These are phyloP conservation scores for Populus tremula DNA, from an alignment of 345 rosid species.

Conservation along the genomic window DNA sequence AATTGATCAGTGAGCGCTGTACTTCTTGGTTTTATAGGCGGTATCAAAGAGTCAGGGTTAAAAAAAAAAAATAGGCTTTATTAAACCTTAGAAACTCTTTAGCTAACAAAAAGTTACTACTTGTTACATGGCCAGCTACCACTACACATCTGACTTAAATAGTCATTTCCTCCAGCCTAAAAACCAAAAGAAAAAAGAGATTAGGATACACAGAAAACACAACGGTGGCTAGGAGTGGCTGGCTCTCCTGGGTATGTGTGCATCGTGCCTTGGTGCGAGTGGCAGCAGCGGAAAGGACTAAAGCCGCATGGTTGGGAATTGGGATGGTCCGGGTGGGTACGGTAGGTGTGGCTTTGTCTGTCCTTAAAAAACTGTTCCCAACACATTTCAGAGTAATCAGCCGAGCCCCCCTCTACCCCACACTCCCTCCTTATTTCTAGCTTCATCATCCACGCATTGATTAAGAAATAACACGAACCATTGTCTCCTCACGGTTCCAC, in stretches of 20 bases:
- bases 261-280: slow-evolving; percentile 3
- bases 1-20: background rate
- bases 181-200: background rate
- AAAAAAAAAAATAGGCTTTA: background rate
- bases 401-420: slow-evolving; percentile 7
- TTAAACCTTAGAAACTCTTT: background rate
- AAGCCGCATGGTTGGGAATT: slow-evolving; percentile 9
- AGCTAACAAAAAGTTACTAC: no score
- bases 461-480: slow-evolving; percentile 24
- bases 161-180: background rate
- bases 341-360: slow-evolving; percentile 34
- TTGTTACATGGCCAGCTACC: background rate
- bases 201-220: slow-evolving; percentile 28
- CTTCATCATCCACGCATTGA: slow-evolving; percentile 24
- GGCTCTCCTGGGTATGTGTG: slow-evolving; percentile 14
- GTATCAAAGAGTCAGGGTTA: background rate
- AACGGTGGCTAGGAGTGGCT: slow-evolving; percentile 34
- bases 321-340: slow-evolving; percentile 25
- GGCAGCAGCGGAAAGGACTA: slow-evolving; percentile 21
- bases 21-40: background rate
- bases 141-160: background rate
- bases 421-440: slow-evolving; percentile 19
- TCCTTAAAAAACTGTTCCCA: slow-evolving; percentile 22
- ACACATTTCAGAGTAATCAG: slow-evolving; percentile 20
- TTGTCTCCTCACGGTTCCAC: slow-evolving; percentile 29